Percentiles rank a stretch among this genome's conserved stretches.
Conservation (phyloP, 2,329 filamentous ascomycete species). For the Periconia macrospinosa region DNA sequence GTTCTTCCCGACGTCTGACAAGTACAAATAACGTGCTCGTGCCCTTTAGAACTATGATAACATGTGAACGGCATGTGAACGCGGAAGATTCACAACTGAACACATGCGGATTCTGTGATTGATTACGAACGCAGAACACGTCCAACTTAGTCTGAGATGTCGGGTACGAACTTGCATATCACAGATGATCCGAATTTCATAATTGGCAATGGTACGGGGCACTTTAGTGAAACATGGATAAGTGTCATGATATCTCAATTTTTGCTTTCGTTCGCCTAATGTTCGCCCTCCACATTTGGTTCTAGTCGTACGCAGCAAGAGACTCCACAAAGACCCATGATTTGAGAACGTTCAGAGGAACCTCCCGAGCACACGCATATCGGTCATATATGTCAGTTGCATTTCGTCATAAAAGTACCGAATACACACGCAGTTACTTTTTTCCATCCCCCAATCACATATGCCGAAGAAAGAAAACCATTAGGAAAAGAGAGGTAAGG, state of each 20-base stretch:
- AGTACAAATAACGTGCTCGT: too few species aligned
- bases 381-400: constrained; percentile 12
- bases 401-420: constrained; percentile 11
- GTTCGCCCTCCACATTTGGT: background rate
- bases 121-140: too few species aligned
- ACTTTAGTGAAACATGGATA: too few species aligned
- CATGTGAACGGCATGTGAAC: too few species aligned
- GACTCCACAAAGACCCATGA: background rate
- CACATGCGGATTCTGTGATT: too few species aligned
- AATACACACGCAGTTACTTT: constrained; percentile 16
- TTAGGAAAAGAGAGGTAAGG: constrained; percentile 7
- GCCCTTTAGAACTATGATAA: too few species aligned
- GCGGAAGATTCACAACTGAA: too few species aligned
- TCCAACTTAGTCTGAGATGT: too few species aligned
- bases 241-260: background rate
- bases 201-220: too few species aligned
- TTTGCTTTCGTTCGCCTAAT: background rate
- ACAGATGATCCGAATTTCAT: too few species aligned
- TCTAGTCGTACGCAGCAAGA: background rate
- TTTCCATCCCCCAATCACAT: constrained; percentile 10
- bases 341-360: background rate
- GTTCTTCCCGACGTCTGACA: too few species aligned
- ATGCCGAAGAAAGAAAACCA: constrained; percentile 10
- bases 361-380: background rate
- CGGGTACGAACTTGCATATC: too few species aligned